Evolutionary conservation across 345 rosid genomes (phyloP).

Genomic region (Eucalyptus tenuipes): DNA sequence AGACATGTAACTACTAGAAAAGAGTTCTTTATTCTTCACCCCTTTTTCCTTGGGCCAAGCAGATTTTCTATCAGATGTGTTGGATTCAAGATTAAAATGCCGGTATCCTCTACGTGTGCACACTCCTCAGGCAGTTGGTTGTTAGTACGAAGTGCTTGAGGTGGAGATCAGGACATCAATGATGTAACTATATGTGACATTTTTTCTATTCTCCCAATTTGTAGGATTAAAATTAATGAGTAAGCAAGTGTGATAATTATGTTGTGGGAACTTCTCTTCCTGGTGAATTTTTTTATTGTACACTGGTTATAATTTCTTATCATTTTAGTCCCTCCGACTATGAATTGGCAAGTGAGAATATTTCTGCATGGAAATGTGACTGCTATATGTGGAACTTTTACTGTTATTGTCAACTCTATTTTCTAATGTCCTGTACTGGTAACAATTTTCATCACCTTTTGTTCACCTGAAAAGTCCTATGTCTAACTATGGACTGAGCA

Average conservation of each 20-base stretch:
- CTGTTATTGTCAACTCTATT: neutral
- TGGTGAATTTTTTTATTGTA: neutral
- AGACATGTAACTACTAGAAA: neutral
- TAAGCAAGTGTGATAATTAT: neutral
- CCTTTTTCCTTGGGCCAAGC: neutral
- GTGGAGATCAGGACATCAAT: neutral
- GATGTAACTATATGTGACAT: neutral
- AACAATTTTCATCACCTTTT: neutral
- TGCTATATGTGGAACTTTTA: neutral
- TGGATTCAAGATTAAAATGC: neutral
- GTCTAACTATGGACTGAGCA: neutral
- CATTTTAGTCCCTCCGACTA: neutral
- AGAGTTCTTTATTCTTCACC: neutral
- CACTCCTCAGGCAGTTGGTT: neutral
- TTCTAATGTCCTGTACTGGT: neutral
- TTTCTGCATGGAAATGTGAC: neutral
- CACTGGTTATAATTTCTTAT: neutral
- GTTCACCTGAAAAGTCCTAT: neutral
- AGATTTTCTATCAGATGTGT: neutral
- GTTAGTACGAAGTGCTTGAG: neutral
- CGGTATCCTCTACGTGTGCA: neutral
- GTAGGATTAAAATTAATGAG: neutral
- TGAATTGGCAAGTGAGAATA: neutral
- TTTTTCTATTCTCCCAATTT: neutral
- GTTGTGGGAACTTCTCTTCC: neutral